These are phyloP conservation scores for Fusarium sublunatum DNA, from an alignment of 2,329 filamentous ascomycete species.

Conservation along the genomic window DNA sequence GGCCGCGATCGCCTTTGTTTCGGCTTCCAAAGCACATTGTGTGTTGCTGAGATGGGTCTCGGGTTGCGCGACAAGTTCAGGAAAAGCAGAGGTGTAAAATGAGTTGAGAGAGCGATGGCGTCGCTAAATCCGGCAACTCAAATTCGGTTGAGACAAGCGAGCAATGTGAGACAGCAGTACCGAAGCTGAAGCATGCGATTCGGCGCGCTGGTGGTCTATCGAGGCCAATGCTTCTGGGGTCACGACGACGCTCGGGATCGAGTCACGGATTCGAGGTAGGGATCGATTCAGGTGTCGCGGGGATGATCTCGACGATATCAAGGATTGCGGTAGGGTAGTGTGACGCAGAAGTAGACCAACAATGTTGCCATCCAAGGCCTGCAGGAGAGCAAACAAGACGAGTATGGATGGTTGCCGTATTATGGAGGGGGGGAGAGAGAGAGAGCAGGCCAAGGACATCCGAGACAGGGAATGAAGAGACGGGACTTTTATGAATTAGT, in stretches of 20 bases:
- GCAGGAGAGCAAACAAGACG: constrained; percentile 4
- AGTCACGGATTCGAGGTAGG: constrained; percentile 4
- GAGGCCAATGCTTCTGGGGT: constrained; percentile 1
- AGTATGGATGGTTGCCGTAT: not conserved
- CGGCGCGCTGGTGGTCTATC: constrained; percentile 6
- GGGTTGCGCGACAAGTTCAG: constrained; percentile 4
- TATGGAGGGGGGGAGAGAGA: constrained; percentile 16
- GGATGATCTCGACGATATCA: constrained; percentile 9
- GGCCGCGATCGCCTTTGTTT: constrained; percentile 61
- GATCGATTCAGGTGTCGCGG: constrained; percentile 1
- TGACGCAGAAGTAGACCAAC: constrained; percentile 12
- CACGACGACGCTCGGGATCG: constrained; percentile 11
- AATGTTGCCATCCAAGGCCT: constrained; percentile 13
- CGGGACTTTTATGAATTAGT: constrained; percentile 33
- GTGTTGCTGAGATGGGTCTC: constrained; percentile 17
- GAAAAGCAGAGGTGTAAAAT: constrained; percentile 5
- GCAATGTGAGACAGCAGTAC: constrained; percentile 9
- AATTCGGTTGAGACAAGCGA: constrained; percentile 9
- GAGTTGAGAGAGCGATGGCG: constrained; percentile 7
- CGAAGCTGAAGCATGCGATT: constrained; percentile 2
- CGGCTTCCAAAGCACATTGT: constrained; percentile 74
- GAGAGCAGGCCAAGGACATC: constrained; percentile 9
- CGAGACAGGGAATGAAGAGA: constrained; percentile 26
- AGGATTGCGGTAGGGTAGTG: no score
- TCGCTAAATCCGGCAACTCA: not conserved